Evolutionary conservation across 164 flowering plant genomes (phyloP), one percentile per base, ranked within the genome.

Genomic region (Tinospora cordifolia): DNA sequence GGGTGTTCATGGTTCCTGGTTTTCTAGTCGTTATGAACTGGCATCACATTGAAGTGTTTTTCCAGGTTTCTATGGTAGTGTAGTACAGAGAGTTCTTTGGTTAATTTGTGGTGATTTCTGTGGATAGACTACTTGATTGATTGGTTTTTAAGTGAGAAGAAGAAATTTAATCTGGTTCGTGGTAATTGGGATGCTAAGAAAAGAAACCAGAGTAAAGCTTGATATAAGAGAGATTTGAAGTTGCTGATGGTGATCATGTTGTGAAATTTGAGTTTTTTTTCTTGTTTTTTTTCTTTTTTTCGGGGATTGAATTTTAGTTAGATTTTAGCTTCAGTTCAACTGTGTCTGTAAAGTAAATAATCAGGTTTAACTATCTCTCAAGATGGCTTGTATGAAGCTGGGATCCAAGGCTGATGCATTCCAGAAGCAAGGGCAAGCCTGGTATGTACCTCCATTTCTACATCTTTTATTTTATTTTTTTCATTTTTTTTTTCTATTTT

Each of bases 371-470:
- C 25, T 67, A 26, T 68, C 38, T 41, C 49, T 54, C 3, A 49
- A 75, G 75, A 92, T 92, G 96, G 90, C 96, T 76, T 88, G 94
- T 76, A 78, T 90, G 91, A 92, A 92, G 80, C 72, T 92, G 82
- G 98, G 98, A 76, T 93, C 98, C 66, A 93, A 93, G 74, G 71
- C 72, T 40, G 98, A 90, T 84, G 90, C 91, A 34, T 93, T 93
- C 66, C 92, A 87, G 63, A 74, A 87, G 72, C 85, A 85, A 82
- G 98, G 97, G 64, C 96, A 93, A 78, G 92, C 98, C 40, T 93
- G 98, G 98, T 93, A 84, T 65, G 83, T 71, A 60, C 58, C 46
- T 59, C 3, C 10, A n/a, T 64, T 14, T 66, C 26, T 57, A 46
- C 21, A 58, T 7, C 21, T 36, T 14, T 1, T 64, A 19, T 63